A percentile compares a stretch with the other conserved stretches of the same genome.
These are phyloP conservation scores for Monilinia aucupariae DNA, from an alignment of 2,329 filamentous ascomycete species.

Conservation along the genomic window DNA sequence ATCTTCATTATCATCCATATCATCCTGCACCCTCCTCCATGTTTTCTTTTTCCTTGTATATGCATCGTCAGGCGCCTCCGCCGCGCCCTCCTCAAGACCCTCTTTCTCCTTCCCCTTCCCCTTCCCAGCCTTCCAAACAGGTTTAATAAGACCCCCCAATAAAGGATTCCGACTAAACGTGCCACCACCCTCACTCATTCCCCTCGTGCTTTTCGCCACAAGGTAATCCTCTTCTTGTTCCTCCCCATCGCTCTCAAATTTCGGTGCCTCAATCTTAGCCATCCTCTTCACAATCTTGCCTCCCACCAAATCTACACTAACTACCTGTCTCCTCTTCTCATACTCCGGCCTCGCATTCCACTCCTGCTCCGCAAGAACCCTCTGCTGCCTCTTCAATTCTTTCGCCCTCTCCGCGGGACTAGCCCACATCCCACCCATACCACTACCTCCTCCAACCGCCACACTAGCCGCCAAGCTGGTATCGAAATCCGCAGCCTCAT, in stretches of 20 bases:
- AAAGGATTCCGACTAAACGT: conserved; percentile 37
- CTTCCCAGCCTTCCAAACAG: conserved; percentile 34
- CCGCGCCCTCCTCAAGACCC: conserved; percentile 19
- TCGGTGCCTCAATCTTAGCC: conserved; percentile 29
- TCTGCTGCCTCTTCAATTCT: conserved; percentile 65
- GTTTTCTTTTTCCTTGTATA: conserved; percentile 30
- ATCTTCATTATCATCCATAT: conserved; percentile 39
- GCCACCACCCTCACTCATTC: conserved; percentile 27
- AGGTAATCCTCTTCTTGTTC: conserved; percentile 27
- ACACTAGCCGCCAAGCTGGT: conserved; percentile 42
- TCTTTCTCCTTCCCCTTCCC: conserved; percentile 31
- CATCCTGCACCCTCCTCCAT: conserved; percentile 41
- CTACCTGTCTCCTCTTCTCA: conserved; percentile 64
- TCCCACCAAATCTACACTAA: conserved; percentile 62
- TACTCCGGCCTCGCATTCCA: conserved; percentile 64
- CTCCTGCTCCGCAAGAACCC: conserved; percentile 60
- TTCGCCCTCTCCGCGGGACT: conserved; percentile 61
- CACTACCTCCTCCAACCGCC: neutral
- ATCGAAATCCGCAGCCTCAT: conserved; percentile 64
- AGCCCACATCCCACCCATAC: conserved; percentile 54
- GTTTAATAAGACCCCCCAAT: conserved; percentile 35
- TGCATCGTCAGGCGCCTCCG: conserved; percentile 11
- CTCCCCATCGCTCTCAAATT: conserved; percentile 20
- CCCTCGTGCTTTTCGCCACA: conserved; percentile 14
- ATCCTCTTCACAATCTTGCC: conserved; percentile 48